Conservation (phyloP, 2,329 filamentous ascomycete species). For the Calycina herbarum region DNA sequence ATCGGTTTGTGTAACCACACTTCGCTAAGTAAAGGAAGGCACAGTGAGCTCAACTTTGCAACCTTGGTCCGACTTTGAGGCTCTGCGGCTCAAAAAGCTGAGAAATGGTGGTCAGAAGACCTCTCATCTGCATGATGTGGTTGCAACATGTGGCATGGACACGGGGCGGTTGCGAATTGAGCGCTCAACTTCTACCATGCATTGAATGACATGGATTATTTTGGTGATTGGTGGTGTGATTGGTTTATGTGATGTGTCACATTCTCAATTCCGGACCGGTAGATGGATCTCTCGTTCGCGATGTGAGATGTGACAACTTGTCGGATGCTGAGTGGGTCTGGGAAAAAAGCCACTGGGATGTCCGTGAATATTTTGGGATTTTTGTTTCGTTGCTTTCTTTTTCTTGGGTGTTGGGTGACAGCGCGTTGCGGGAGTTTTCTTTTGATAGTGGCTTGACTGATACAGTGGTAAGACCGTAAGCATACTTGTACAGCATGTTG, state of each 20-base stretch:
- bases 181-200: neutral
- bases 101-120: neutral
- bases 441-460: too few relatives aligned
- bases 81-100: neutral
- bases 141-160: neutral
- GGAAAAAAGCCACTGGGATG: neutral
- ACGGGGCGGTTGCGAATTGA: neutral
- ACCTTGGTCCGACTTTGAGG: neutral
- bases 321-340: neutral
- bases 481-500: too few relatives aligned
- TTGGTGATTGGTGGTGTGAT: neutral
- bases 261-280: neutral
- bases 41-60: too few relatives aligned
- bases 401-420: neutral
- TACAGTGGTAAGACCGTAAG: too few relatives aligned
- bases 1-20: neutral
- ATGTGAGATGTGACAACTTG: neutral
- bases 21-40: neutral
- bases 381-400: neutral
- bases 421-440: too few relatives aligned
- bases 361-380: too few relatives aligned
- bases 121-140: neutral
- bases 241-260: neutral
- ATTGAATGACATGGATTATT: neutral
- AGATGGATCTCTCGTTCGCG: neutral